Percentiles rank a stretch among this genome's conserved stretches.
These are phyloP conservation scores for Hymenoscyphus scutula DNA, from an alignment of 2,329 filamentous ascomycete genomes.

Conservation along the genomic window DNA sequence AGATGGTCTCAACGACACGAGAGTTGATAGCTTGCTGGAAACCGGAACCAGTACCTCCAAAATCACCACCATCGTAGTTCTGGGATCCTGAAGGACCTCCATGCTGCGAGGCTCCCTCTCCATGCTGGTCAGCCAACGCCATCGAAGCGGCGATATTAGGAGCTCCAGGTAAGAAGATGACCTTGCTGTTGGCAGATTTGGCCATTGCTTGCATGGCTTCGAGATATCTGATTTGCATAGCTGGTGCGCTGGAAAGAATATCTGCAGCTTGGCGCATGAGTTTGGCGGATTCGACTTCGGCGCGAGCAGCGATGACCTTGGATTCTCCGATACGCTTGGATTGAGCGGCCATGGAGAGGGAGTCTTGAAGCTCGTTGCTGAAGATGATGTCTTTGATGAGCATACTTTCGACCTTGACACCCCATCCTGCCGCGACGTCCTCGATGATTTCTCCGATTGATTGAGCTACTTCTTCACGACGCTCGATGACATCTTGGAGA, in stretches of 20 bases:
- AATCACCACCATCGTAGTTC: conserved; percentile 43
- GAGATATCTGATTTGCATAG: conserved; percentile 97
- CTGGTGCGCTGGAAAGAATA: conserved; percentile 84
- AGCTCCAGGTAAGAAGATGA: conserved; percentile 73
- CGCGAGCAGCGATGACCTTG: conserved; percentile 96
- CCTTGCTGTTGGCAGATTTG: conserved; percentile 84
- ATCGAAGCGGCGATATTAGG: conserved; percentile 55
- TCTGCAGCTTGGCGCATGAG: conserved; percentile 92
- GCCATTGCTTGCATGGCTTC: conserved; percentile 99
- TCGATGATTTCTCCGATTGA: conserved; percentile 97
- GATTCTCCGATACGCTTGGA: conserved; percentile 97
- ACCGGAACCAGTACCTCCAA: conserved; percentile 53
- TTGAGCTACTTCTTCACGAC: conserved; percentile 92
- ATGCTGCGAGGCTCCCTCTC: conserved; percentile 55
- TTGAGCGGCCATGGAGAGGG: conserved; percentile 96
- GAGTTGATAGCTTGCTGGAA: conserved; percentile 83
- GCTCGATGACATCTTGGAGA: conserved; percentile 96
- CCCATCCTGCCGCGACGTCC: conserved; percentile 90
- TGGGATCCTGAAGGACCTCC: conserved; percentile 41
- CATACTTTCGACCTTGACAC: conserved; percentile 96
- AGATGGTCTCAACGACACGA: conserved; percentile 83
- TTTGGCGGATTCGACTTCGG: conserved; percentile 95
- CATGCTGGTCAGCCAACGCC: conserved; percentile 49
- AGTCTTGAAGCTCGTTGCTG: conserved; percentile 91
- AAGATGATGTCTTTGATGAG: conserved; percentile 99